Conservation (phyloP, 202 grass and related monocot species). For the Zizania palustris region DNA sequence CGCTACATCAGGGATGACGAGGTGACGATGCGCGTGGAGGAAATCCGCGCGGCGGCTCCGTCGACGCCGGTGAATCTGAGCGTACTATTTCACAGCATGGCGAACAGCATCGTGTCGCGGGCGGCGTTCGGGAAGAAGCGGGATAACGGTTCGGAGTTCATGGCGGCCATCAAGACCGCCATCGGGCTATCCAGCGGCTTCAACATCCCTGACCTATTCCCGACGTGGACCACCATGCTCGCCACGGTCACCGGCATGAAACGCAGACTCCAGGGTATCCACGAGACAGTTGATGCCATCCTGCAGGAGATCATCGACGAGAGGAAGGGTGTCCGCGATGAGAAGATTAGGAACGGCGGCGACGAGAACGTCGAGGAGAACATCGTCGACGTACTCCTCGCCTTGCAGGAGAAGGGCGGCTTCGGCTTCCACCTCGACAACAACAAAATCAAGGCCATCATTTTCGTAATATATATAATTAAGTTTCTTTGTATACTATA, state of each 20-base stretch:
- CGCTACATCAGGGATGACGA: conserved; percentile 52
- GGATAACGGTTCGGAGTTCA: conserved; percentile 34
- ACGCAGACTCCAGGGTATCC: conserved; percentile 36
- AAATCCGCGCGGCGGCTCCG: conserved; percentile 22
- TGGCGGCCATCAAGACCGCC: conserved; percentile 38
- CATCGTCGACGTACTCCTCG: conserved; percentile 47
- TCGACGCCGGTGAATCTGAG: conserved; percentile 46
- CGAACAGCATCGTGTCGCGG: conserved; percentile 46
- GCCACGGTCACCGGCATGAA: conserved; percentile 51
- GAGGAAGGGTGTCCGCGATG: conserved; percentile 12
- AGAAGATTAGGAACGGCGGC: conserved; percentile 30
- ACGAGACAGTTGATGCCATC: conserved; percentile 45
- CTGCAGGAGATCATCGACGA: conserved; percentile 51
- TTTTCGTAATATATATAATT: conserved; percentile 34
- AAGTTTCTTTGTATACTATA: no score
- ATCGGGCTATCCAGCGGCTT: conserved; percentile 43
- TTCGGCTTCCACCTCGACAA: conserved; percentile 47
- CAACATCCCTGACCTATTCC: conserved; percentile 48
- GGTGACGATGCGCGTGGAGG: conserved; percentile 35
- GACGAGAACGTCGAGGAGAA: conserved; percentile 45
- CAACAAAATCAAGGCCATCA: conserved; percentile 52
- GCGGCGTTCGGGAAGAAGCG: conserved; percentile 52
- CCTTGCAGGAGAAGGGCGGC: conserved; percentile 41
- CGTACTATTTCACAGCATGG: conserved; percentile 40
- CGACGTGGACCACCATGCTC: conserved; percentile 38